Percentiles rank a stretch among this genome's conserved stretches.
These are phyloP conservation scores for Juglanconis oblonga DNA, from an alignment of 2,329 filamentous ascomycete genomes.

Conservation along the genomic window DNA sequence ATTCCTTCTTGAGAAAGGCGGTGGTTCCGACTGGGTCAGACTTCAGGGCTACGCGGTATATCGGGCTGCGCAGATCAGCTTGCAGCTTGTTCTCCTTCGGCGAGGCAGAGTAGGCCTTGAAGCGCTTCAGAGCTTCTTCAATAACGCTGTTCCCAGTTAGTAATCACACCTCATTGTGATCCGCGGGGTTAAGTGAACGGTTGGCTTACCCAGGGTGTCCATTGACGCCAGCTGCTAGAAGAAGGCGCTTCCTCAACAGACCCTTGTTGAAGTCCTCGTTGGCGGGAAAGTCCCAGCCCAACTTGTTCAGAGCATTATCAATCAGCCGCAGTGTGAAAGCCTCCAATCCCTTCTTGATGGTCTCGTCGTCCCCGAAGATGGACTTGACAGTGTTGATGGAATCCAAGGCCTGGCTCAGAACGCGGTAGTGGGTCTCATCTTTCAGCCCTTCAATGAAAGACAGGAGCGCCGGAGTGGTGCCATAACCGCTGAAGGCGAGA, in stretches of 20 bases:
- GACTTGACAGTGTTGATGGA: slow-evolving; percentile 75
- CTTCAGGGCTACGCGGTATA: slow-evolving; percentile 77
- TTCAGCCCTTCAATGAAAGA: slow-evolving; percentile 83
- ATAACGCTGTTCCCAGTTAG: slow-evolving; percentile 50
- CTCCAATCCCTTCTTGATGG: slow-evolving; percentile 69
- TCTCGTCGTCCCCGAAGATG: slow-evolving; percentile 76
- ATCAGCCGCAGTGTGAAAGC: slow-evolving; percentile 78
- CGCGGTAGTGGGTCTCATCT: slow-evolving; percentile 78
- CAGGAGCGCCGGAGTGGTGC: slow-evolving; percentile 76
- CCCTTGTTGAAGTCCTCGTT: slow-evolving; percentile 78
- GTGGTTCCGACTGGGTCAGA: slow-evolving; percentile 66
- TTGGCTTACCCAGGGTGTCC: slow-evolving; percentile 68
- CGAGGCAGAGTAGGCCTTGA: slow-evolving; percentile 74
- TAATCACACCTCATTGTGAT: slow-evolving; percentile 1
- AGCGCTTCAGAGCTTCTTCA: slow-evolving; percentile 73
- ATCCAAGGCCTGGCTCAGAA: slow-evolving; percentile 82
- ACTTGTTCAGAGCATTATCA: slow-evolving; percentile 67
- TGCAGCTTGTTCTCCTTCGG: slow-evolving; percentile 68
- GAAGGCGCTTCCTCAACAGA: slow-evolving; percentile 78
- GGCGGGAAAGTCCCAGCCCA: slow-evolving; percentile 82
- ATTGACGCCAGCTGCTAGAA: slow-evolving; percentile 70
- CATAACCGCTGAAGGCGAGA: slow-evolving; percentile 82
- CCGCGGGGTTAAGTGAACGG: neutral
- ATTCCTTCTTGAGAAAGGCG: slow-evolving; percentile 79
- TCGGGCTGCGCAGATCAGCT: slow-evolving; percentile 73